These are phyloP conservation scores for Coniferiporia sulphurascens DNA, from an alignment of 1,284 basidiomycete genomes.

Conservation along the genomic window DNA sequence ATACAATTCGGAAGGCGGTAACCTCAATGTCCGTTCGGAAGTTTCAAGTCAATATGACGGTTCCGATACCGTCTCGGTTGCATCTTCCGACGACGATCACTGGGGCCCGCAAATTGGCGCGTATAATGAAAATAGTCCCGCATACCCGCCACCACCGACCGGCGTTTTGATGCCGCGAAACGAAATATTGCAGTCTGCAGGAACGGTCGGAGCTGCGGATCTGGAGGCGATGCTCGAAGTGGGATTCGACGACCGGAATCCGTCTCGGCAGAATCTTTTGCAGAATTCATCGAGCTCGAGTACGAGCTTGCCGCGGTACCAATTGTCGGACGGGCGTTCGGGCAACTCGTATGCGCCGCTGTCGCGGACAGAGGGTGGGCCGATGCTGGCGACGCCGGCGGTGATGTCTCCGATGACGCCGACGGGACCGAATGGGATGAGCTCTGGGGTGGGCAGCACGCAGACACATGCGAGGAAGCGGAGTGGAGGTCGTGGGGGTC, in stretches of 20 bases:
- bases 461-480: slow-evolving; percentile 41
- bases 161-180: slow-evolving; percentile 50
- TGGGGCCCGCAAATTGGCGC: slow-evolving; percentile 85
- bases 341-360: slow-evolving; percentile 48
- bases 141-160: slow-evolving; percentile 81
- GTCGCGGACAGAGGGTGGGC: slow-evolving; percentile 44
- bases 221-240: slow-evolving; percentile 85
- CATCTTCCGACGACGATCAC: slow-evolving; percentile 88
- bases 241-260: slow-evolving; percentile 60
- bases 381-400: slow-evolving; percentile 29
- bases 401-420: slow-evolving; percentile 47
- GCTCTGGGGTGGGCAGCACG: slow-evolving; percentile 34
- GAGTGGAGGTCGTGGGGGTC: slow-evolving; percentile 35
- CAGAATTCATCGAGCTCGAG: slow-evolving; percentile 24
- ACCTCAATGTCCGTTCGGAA: slow-evolving; percentile 52
- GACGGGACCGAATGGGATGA: slow-evolving; percentile 27
- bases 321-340: slow-evolving; percentile 52
- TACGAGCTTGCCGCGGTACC: slow-evolving; percentile 48
- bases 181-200: slow-evolving; percentile 43
- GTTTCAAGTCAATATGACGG: slow-evolving; percentile 61
- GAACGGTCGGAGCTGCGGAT: slow-evolving; percentile 68
- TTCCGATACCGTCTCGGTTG: slow-evolving; percentile 71
- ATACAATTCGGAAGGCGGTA: slow-evolving; percentile 58
- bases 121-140: slow-evolving; percentile 81
- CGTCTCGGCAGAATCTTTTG: slow-evolving; percentile 33